Evolutionary conservation across 306 rosid genomes (phyloP), one percentile per base, ranked within the genome.

Genomic region (Lathyrus oleraceus): DNA sequence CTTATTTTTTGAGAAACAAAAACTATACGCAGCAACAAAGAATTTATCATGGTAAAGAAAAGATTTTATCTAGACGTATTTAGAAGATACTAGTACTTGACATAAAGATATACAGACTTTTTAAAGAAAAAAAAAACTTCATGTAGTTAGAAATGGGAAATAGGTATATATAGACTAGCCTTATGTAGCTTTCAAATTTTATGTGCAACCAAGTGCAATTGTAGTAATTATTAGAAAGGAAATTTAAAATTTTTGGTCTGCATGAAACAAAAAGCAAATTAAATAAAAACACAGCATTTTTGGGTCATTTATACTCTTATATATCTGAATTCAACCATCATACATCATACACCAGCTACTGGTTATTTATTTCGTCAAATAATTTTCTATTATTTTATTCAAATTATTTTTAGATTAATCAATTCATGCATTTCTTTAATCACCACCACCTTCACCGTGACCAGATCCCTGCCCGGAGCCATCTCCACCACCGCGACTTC

Each of bases 371-470:
- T 60, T 56, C 66, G 20, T 49, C 36, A 2, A 63, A 35, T 2
- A 27, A 35, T 39, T 52, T 75, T 70, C 30, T 69, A 48, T 60
- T 39, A 38, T 66, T 65, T 47, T 13, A 64, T 32, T 25, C 42
- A 65, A 58, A 69, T 6, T 21, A 21, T n/a, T 43, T 8, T 20
- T 21, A 44, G 7, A 2, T 21, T 23, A 54, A 54, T 21, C 61
- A 54, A 21, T 12, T 11, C 36, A 28, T 44, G 30, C 65, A 47
- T 67, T 32, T 25, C 49, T 56, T 82, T 74, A 83, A 74, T 83
- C 67, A 10, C 35, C 30, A 9, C 77, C 70, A 0, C 61, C 58
- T 8, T 74, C 81, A 12, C 82, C 82, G 5, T 80, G 74, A 0
- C 77, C 59, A 0, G 80, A 82, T 0, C 60, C 51, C 0, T 77